Percentiles rank a stretch among this genome's conserved stretches.
These are phyloP conservation scores for Pyrus hybrid DNA, from an alignment of 331 rosid genomes.

Conservation along the genomic window DNA sequence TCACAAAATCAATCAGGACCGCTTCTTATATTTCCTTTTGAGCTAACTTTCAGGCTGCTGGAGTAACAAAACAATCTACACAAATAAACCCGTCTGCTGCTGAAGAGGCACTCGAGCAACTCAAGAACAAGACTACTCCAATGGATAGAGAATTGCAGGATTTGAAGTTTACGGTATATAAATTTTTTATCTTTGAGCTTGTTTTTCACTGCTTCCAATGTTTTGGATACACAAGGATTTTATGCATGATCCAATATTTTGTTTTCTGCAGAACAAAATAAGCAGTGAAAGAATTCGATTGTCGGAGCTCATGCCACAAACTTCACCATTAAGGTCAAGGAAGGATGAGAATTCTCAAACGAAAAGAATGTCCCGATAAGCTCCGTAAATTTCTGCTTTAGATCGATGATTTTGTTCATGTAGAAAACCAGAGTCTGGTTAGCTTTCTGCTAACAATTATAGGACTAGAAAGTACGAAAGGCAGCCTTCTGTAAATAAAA, in stretches of 20 bases:
- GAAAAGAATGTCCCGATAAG: constrained; percentile 34
- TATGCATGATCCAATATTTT: background rate
- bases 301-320: constrained; percentile 57
- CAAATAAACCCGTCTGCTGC: constrained; percentile 56
- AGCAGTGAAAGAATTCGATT: constrained; percentile 51
- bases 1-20: background rate
- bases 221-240: background rate
- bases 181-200: background rate
- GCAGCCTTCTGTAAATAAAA: constrained; percentile 28
- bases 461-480: too few relatives aligned
- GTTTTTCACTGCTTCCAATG: background rate
- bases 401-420: constrained; percentile 44
- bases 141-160: constrained; percentile 66
- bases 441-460: constrained; percentile 13
- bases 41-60: constrained; percentile 59
- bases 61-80: constrained; percentile 49
- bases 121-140: constrained; percentile 39
- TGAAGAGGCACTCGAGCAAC: constrained; percentile 63
- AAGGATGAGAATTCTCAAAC: constrained; percentile 44
- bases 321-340: constrained; percentile 51
- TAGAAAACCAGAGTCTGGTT: background rate
- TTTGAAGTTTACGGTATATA: constrained; percentile 63
- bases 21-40: background rate
- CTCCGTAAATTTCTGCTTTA: constrained; percentile 62
- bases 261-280: constrained; percentile 47